Conservation (phyloP, 192 early-diverging fungal genomes). For the Anaeromyces robustus region DNA sequence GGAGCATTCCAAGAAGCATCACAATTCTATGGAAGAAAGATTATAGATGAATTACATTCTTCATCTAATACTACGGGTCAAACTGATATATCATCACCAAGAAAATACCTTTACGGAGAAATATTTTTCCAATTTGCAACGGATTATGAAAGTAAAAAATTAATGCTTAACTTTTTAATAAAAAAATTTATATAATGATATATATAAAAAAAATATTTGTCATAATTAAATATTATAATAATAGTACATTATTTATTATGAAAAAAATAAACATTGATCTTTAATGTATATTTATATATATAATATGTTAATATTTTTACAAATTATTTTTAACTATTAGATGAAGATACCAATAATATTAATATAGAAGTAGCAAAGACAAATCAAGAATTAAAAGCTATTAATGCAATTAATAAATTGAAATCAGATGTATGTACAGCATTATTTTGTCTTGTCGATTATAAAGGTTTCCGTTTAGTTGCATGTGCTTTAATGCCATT, state of each 20-base stretch:
- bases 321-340: neutral
- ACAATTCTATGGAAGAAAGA: neutral
- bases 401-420: slow-evolving; percentile 17
- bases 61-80: neutral
- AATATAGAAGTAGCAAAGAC: slow-evolving; percentile 12
- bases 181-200: too few relatives aligned
- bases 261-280: too few relatives aligned
- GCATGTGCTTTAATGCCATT: slow-evolving; percentile 25
- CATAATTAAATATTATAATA: too few relatives aligned
- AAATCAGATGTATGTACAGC: slow-evolving; percentile 18
- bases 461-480: slow-evolving; percentile 39
- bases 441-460: slow-evolving; percentile 31
- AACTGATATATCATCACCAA: neutral
- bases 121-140: neutral
- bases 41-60: neutral
- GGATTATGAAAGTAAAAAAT: neutral
- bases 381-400: slow-evolving; percentile 19
- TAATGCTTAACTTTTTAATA: too few relatives aligned
- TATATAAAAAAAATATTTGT: too few relatives aligned
- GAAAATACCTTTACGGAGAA: neutral
- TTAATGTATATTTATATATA: too few relatives aligned
- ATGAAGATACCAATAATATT: neutral
- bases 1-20: neutral
- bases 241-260: too few relatives aligned
- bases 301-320: too few relatives aligned